A percentile compares a stretch with the other conserved stretches of the same genome.
These are phyloP conservation scores for Solanum boliviense DNA, from an alignment of 257 asterid species.

Conservation along the genomic window DNA sequence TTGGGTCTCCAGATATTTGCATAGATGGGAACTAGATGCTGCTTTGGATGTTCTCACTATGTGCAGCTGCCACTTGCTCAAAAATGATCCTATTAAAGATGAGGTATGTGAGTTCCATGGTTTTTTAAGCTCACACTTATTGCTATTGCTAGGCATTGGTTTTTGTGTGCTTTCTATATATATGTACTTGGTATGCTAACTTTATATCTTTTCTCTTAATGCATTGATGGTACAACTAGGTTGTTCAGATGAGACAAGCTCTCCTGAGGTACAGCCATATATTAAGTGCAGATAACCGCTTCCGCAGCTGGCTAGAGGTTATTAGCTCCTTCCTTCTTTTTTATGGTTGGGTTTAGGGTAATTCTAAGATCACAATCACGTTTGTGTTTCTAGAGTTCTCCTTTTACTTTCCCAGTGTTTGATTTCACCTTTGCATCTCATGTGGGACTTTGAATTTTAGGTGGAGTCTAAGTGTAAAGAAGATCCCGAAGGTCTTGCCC, in stretches of 20 bases:
- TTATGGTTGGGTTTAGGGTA: neutral
- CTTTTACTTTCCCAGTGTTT: neutral
- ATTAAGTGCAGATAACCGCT: constrained; percentile 83
- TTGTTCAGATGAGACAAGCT: constrained; percentile 76
- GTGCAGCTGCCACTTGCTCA: constrained; percentile 88
- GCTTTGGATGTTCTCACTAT: constrained; percentile 90
- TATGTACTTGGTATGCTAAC: neutral
- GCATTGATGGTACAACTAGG: constrained; percentile 25
- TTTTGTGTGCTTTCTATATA: neutral
- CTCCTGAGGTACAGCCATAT: constrained; percentile 78
- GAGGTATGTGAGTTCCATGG: constrained; percentile 41
- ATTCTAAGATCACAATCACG: neutral
- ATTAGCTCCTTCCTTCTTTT: neutral
- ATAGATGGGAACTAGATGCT: constrained; percentile 82
- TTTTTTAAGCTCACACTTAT: neutral
- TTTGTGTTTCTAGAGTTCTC: neutral
- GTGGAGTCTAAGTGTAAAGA: constrained; percentile 87
- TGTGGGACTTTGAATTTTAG: constrained; percentile 21
- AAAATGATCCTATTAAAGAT: constrained; percentile 48
- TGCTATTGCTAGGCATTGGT: neutral
- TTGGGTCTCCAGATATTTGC: constrained; percentile 51
- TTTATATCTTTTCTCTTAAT: neutral
- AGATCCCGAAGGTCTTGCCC: constrained; percentile 98
- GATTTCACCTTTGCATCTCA: neutral
- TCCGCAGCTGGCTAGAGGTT: constrained; percentile 96